Conservation (phyloP, 164 flowering plant genomes). For the Aristolochia californica region DNA sequence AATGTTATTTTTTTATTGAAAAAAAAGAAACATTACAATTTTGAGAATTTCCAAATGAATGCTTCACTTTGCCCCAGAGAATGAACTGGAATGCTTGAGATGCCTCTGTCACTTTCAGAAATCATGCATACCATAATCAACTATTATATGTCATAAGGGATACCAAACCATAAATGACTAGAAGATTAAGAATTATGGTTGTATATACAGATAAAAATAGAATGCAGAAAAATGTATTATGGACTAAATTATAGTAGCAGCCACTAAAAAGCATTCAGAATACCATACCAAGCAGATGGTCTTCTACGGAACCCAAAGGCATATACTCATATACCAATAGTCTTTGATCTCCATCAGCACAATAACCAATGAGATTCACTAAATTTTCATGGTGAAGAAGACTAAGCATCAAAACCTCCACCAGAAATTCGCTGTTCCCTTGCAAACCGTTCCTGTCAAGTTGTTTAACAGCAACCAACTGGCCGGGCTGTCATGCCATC, state of each 20-base stretch:
- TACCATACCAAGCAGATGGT: constrained; percentile 26
- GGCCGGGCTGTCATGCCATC: constrained; percentile 6
- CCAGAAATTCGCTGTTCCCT: constrained; percentile 29
- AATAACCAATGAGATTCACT: constrained; percentile 30
- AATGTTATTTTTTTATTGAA: too few species aligned
- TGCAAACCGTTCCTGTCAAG: constrained; percentile 28
- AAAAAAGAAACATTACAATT: too few species aligned
- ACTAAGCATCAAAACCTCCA: constrained; percentile 27
- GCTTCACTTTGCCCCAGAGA: too few species aligned
- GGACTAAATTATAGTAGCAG: too few species aligned
- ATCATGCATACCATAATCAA: too few species aligned
- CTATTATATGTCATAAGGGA: too few species aligned
- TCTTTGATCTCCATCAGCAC: constrained; percentile 37
- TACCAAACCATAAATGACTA: too few species aligned
- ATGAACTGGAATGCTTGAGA: too few species aligned
- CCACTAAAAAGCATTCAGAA: neutral
- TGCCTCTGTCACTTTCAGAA: too few species aligned
- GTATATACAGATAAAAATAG: neutral
- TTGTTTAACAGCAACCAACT: constrained; percentile 30
- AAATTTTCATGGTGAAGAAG: constrained; percentile 27
- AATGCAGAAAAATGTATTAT: too few species aligned
- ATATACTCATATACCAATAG: constrained; percentile 28
- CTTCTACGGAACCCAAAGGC: constrained; percentile 28
- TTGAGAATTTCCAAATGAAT: too few species aligned
- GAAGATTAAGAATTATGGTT: too few species aligned